These are phyloP conservation scores for Leccinum uliginosum DNA, from an alignment of 768 basidiomycete genomes.

Conservation along the genomic window DNA sequence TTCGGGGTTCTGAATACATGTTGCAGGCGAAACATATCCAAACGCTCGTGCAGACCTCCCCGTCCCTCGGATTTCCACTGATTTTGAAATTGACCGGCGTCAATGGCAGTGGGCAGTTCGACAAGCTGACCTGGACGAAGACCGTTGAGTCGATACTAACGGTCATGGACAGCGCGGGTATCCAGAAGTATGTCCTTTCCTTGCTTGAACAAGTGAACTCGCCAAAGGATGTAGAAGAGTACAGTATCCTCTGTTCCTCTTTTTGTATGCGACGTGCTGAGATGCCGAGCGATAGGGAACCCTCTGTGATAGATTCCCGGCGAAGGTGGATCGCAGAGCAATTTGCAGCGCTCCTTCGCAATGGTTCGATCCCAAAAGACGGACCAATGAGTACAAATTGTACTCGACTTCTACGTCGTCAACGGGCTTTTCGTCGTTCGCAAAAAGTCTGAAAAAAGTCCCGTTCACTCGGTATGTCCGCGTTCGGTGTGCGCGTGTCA, in stretches of 20 bases:
- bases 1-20: background rate
- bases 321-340: slow-evolving; percentile 88
- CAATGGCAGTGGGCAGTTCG: slow-evolving; percentile 84
- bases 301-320: slow-evolving; percentile 48
- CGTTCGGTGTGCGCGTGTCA: background rate
- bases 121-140: slow-evolving; percentile 88
- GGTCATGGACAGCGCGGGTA: slow-evolving; percentile 68
- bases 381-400: slow-evolving; percentile 70
- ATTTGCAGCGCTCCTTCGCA: slow-evolving; percentile 70
- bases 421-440: slow-evolving; percentile 77
- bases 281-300: slow-evolving; percentile 33
- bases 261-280: slow-evolving; percentile 10
- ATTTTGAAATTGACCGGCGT: slow-evolving; percentile 81
- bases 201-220: slow-evolving; percentile 62
- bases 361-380: slow-evolving; percentile 71
- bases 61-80: slow-evolving; percentile 77
- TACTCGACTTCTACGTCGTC: slow-evolving; percentile 79
- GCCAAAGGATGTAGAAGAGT: slow-evolving; percentile 40
- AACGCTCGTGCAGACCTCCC: slow-evolving; percentile 66
- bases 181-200: slow-evolving; percentile 71
- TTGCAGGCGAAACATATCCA: slow-evolving; percentile 72
- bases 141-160: slow-evolving; percentile 82
- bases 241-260: slow-evolving; percentile 15
- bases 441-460: slow-evolving; percentile 68
- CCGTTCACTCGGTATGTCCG: slow-evolving; percentile 51